A percentile compares a stretch with the other conserved stretches of the same genome.
Evolutionary conservation across 2,329 filamentous ascomycete species (phyloP).

Genomic region (Stagonosporopsis cucurbitacearum): DNA sequence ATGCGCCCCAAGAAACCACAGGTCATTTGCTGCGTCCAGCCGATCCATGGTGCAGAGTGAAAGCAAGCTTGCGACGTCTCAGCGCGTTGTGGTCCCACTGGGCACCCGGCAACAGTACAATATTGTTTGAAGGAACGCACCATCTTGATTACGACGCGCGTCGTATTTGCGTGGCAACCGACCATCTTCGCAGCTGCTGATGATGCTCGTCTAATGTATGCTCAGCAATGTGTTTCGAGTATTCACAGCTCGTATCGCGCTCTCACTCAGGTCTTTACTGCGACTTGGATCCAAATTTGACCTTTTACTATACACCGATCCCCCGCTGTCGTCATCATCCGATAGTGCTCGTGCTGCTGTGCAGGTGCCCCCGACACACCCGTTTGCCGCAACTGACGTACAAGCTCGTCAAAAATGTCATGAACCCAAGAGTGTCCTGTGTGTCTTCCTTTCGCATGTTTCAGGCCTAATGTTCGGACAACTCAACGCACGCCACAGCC

Average conservation of each 20-base stretch:
- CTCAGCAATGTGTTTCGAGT: slow-evolving; percentile 19
- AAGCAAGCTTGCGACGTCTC: slow-evolving; percentile 14
- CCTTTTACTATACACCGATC: background rate
- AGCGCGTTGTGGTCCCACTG: background rate
- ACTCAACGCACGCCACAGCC: slow-evolving; percentile 5
- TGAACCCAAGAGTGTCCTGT: background rate
- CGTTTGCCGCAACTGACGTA: background rate
- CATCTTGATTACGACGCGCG: slow-evolving; percentile 33
- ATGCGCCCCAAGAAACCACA: slow-evolving; percentile 13
- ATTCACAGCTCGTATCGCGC: slow-evolving; percentile 7
- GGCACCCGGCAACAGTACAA: slow-evolving; percentile 14
- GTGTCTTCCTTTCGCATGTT: background rate
- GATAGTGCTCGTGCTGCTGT: background rate
- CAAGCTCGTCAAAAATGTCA: background rate
- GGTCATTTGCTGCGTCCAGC: slow-evolving; percentile 7
- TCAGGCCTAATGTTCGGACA: background rate
- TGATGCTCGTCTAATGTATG: slow-evolving; percentile 18
- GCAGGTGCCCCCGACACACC: background rate
- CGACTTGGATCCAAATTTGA: background rate
- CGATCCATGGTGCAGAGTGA: slow-evolving; percentile 14
- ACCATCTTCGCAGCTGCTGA: slow-evolving; percentile 14
- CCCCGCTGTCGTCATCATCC: background rate
- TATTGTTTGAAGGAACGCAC: slow-evolving; percentile 22
- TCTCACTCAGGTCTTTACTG: background rate
- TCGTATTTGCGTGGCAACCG: slow-evolving; percentile 34